Conservation (phyloP, 306 rosid species). For the Astragalus membranaceus region DNA sequence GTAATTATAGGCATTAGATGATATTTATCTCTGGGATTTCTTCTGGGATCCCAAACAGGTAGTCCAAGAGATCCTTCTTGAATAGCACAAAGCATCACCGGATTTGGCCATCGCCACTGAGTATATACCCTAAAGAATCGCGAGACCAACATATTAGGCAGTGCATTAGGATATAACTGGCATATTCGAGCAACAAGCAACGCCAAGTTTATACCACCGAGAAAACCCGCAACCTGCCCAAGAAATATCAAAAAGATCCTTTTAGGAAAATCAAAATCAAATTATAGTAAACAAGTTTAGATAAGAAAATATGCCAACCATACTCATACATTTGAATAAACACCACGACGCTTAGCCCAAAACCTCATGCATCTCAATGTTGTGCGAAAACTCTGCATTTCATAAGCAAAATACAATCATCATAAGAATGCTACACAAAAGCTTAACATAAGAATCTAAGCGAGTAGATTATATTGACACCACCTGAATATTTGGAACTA, state of each 20-base stretch:
- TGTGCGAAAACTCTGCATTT: constrained; percentile 79
- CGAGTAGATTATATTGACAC: not conserved
- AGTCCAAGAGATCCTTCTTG: constrained; percentile 96
- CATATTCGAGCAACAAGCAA: constrained; percentile 98
- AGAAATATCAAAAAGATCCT: constrained; percentile 21
- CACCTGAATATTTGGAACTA: constrained; percentile 99
- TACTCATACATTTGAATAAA: constrained; percentile 76
- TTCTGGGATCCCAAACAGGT: constrained; percentile 95
- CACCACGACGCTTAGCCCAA: constrained; percentile 97
- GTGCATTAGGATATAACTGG: constrained; percentile 93
- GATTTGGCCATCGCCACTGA: constrained; percentile 99
- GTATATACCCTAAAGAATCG: constrained; percentile 93
- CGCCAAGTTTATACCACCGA: constrained; percentile 98
- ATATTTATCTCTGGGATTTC: constrained; percentile 68
- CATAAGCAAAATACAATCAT: constrained; percentile 26
- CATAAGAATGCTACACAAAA: constrained; percentile 4
- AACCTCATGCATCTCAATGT: constrained; percentile 90
- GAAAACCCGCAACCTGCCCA: constrained; percentile 90
- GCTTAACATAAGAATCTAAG: not conserved
- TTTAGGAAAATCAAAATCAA: constrained; percentile 9
- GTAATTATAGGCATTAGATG: constrained; percentile 98
- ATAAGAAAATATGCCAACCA: constrained; percentile 15
- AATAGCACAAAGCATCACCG: constrained; percentile 84
- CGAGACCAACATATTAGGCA: constrained; percentile 90
- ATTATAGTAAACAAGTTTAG: not conserved